A percentile compares a stretch with the other conserved stretches of the same genome.
Evolutionary conservation across 1,284 basidiomycete genomes (phyloP).

Genomic region (Heliocybe sulcata): DNA sequence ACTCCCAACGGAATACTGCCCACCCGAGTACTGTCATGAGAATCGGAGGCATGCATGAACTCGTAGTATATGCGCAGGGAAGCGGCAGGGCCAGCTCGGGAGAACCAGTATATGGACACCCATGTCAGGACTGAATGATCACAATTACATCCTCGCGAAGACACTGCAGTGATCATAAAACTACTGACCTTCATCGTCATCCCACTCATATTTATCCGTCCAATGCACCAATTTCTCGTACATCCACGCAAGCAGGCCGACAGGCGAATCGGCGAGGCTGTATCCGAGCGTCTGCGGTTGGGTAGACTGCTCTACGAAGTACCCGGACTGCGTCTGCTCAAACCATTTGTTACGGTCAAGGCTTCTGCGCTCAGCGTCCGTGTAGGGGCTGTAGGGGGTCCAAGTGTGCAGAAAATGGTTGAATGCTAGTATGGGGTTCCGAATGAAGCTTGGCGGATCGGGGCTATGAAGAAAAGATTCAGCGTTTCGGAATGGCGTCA

Average conservation of each 20-base stretch:
- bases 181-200: conserved; percentile 11
- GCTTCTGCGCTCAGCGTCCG: conserved; percentile 5
- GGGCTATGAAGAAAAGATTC: not conserved
- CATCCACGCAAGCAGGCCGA: conserved; percentile 15
- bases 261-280: conserved; percentile 11
- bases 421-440: not conserved
- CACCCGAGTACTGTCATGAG: not conserved
- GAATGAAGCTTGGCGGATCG: not conserved
- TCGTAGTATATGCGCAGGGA: conserved; percentile 45
- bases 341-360: conserved; percentile 6
- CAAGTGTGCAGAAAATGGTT: conserved; percentile 2
- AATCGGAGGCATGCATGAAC: not conserved
- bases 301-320: conserved; percentile 10
- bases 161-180: no score
- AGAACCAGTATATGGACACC: conserved; percentile 52
- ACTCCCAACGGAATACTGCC: not conserved
- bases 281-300: conserved; percentile 15
- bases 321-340: conserved; percentile 8
- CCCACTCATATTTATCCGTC: conserved; percentile 14
- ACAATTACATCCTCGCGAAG: not conserved
- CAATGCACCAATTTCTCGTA: conserved; percentile 14
- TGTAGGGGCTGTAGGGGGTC: conserved; percentile 5
- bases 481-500: not conserved
- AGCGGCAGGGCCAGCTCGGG: conserved; percentile 39
- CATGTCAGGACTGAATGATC: conserved; percentile 37